Evolutionary conservation across 148 eudicot genomes (phyloP).

Genomic region (Chenopodium quinoa): DNA sequence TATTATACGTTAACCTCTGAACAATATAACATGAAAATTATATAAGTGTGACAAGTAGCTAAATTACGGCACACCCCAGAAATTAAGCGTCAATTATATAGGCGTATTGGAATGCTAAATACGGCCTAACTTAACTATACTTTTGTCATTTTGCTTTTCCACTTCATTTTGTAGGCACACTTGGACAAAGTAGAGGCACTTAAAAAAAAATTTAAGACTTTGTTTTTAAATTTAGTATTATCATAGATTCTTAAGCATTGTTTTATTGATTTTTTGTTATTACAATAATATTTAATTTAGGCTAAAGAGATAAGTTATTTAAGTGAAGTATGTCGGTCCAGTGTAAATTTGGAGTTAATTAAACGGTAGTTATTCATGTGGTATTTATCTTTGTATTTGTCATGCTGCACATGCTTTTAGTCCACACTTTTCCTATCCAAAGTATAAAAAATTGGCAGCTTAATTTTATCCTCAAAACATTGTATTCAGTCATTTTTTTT

Average conservation of each 20-base stretch:
- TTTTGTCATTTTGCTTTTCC: not conserved
- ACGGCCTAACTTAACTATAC: conserved; percentile 15
- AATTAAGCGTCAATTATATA: not conserved
- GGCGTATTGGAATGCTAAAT: conserved; percentile 12
- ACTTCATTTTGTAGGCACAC: not conserved
- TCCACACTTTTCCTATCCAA: not conserved
- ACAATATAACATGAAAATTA: not conserved
- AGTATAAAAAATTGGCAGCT: too few species aligned
- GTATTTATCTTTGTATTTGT: not conserved
- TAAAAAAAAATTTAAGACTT: not conserved
- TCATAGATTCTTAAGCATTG: not conserved
- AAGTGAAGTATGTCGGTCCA: conserved; percentile 9
- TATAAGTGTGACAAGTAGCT: not conserved
- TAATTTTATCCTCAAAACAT: too few species aligned
- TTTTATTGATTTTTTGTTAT: not conserved
- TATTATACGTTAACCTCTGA: not conserved
- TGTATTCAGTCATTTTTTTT: too few species aligned
- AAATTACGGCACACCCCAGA: not conserved
- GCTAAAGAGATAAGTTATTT: not conserved
- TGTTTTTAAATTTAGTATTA: not conserved
- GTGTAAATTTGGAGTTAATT: not conserved
- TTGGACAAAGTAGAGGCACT: conserved; percentile 20
- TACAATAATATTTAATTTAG: not conserved
- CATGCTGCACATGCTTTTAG: conserved; percentile 12
- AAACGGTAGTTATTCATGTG: not conserved